phyloP scores from a whole-genome alignment of 257 asterid genomes.

The Forsythia viridissima region DNA sequence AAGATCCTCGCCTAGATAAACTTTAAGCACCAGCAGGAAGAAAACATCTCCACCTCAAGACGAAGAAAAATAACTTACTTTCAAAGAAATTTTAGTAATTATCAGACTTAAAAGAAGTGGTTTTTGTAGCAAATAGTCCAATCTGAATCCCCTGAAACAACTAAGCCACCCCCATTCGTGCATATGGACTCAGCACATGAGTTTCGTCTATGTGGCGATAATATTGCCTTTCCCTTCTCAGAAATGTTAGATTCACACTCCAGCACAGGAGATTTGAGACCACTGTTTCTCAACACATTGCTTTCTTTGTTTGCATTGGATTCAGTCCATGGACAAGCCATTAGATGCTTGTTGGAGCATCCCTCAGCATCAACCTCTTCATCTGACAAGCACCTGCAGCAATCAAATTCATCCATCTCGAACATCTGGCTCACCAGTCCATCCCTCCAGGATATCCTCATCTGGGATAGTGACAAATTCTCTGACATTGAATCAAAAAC shows the following conservation, averaged over 20 bases:
- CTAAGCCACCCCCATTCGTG: slow-evolving; percentile 67
- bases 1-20: slow-evolving; percentile 1
- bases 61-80: slow-evolving; percentile 17
- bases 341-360: slow-evolving; percentile 19
- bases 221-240: slow-evolving; percentile 34
- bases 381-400: slow-evolving; percentile 73
- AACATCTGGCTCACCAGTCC: slow-evolving; percentile 33
- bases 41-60: neutral
- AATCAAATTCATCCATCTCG: slow-evolving; percentile 57
- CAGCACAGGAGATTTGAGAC: slow-evolving; percentile 41
- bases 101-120: slow-evolving; percentile 36
- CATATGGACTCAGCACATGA: slow-evolving; percentile 71
- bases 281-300: slow-evolving; percentile 20
- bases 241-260: slow-evolving; percentile 50
- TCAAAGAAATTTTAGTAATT: neutral
- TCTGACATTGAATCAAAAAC: slow-evolving; percentile 49
- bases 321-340: slow-evolving; percentile 18
- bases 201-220: slow-evolving; percentile 8
- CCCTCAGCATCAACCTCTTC: slow-evolving; percentile 43
- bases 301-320: slow-evolving; percentile 21
- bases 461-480: slow-evolving; percentile 46
- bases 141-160: slow-evolving; percentile 74
- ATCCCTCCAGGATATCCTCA: slow-evolving; percentile 84
- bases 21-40: neutral
- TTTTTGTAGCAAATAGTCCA: slow-evolving; percentile 50